Conservation (phyloP, 129 eudicot genomes). For the Helichrysum umbraculigerum region DNA sequence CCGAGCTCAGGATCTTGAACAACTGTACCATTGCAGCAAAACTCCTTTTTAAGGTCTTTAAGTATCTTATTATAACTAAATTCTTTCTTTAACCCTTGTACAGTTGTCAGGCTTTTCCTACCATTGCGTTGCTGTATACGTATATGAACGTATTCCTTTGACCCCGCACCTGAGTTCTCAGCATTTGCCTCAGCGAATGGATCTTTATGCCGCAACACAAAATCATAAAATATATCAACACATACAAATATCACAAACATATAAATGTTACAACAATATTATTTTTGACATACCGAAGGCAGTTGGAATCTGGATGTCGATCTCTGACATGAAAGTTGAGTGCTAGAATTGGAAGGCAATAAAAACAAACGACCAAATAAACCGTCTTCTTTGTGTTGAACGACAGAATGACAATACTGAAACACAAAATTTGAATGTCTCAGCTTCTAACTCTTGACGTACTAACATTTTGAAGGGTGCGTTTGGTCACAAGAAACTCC, state of each 20-base stretch:
- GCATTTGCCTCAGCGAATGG: conserved; percentile 96
- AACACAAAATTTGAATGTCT: conserved; percentile 16
- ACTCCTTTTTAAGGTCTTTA: conserved; percentile 82
- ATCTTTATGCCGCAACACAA: conserved; percentile 36
- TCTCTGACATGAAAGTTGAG: conserved; percentile 56
- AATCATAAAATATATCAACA: not conserved
- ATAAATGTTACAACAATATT: not conserved
- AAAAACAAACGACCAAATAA: conserved; percentile 21
- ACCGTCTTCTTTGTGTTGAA: conserved; percentile 12
- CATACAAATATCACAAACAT: not conserved
- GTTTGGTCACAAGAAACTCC: not conserved
- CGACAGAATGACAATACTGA: conserved; percentile 27
- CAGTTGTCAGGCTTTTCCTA: conserved; percentile 88
- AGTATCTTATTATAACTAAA: conserved; percentile 79
- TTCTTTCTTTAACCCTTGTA: conserved; percentile 82
- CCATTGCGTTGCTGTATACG: conserved; percentile 90
- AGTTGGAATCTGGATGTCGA: conserved; percentile 62
- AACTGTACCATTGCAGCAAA: conserved; percentile 92
- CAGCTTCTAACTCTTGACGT: not conserved
- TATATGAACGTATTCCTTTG: conserved; percentile 82
- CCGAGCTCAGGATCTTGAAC: conserved; percentile 92
- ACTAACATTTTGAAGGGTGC: not conserved
- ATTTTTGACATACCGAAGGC: conserved; percentile 43
- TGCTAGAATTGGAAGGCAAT: conserved; percentile 39
- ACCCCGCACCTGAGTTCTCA: conserved; percentile 80